phyloP scores from a whole-genome alignment of 139 green algal species.

The Coccomyxa sp. region DNA sequence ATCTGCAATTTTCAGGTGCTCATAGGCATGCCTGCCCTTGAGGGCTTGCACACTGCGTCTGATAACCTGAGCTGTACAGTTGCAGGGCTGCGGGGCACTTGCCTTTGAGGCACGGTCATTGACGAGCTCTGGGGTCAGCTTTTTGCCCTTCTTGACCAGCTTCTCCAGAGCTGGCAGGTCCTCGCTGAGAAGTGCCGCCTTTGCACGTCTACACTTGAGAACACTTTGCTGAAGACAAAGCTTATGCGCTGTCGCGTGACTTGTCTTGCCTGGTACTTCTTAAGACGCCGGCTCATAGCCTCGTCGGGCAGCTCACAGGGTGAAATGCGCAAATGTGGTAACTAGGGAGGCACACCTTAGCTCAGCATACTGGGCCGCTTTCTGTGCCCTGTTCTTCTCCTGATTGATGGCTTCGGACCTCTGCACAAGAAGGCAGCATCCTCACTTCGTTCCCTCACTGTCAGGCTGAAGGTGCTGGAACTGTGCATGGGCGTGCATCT shows the following conservation, averaged over 20 bases:
- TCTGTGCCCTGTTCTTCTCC: conserved; percentile 71
- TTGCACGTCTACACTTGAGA: conserved; percentile 38
- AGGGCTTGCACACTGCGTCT: too few species aligned
- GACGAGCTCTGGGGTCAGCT: conserved; percentile 46
- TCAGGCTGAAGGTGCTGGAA: neutral
- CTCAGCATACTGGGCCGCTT: conserved; percentile 78
- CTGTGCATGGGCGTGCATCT: neutral
- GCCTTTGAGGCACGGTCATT: conserved; percentile 46
- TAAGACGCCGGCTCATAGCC: too few species aligned
- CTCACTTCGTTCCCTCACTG: neutral
- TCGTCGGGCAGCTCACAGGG: too few species aligned
- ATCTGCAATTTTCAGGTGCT: too few species aligned
- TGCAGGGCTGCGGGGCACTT: too few species aligned
- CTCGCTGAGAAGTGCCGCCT: conserved; percentile 26
- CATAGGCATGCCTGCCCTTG: too few species aligned
- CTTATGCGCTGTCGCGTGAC: neutral
- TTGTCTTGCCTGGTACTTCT: too few species aligned
- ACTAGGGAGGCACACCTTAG: conserved; percentile 32
- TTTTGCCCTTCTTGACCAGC: conserved; percentile 46
- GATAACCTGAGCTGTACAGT: too few species aligned
- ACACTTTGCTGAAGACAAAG: neutral
- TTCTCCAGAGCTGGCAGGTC: conserved; percentile 36
- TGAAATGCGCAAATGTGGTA: neutral
- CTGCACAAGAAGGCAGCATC: conserved; percentile 35
- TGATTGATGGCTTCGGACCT: conserved; percentile 50